These are phyloP conservation scores for Apiospora hydei DNA, from an alignment of 2,329 filamentous ascomycete species.

Conservation along the genomic window DNA sequence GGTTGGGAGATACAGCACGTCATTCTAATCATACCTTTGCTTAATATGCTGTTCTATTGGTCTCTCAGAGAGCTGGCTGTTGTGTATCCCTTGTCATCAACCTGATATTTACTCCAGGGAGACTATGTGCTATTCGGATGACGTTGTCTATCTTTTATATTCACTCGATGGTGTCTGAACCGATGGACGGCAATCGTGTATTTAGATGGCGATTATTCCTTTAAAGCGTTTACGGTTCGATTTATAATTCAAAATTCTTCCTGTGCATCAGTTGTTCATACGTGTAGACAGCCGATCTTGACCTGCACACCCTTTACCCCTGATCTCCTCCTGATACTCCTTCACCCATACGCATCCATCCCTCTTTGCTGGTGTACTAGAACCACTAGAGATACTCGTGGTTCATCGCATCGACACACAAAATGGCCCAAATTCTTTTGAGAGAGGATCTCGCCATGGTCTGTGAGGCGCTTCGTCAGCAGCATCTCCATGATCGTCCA, in stretches of 20 bases:
- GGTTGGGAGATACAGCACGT: not conserved
- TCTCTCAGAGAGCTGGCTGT: not conserved
- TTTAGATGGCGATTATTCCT: not conserved
- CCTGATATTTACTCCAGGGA: not conserved
- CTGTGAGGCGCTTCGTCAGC: not conserved
- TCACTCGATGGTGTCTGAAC: not conserved
- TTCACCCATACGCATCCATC: too few species aligned
- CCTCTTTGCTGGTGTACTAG: too few species aligned
- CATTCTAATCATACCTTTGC: not conserved
- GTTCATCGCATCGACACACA: not conserved
- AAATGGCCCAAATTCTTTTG: not conserved
- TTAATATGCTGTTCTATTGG: not conserved
- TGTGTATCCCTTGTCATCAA: too few species aligned
- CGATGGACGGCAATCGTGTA: not conserved
- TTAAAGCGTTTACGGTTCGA: not conserved
- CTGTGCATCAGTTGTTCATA: not conserved
- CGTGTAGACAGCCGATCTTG: not conserved
- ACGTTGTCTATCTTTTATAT: not conserved
- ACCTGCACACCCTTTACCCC: not conserved
- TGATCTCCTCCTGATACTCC: not conserved
- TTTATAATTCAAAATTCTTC: not conserved
- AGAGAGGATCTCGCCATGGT: not conserved
- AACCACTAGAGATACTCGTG: not conserved
- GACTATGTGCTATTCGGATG: not conserved
- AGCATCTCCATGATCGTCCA: not conserved